These are phyloP conservation scores for Nelumbo lutea DNA, from an alignment of 164 flowering plant species.

Conservation along the genomic window DNA sequence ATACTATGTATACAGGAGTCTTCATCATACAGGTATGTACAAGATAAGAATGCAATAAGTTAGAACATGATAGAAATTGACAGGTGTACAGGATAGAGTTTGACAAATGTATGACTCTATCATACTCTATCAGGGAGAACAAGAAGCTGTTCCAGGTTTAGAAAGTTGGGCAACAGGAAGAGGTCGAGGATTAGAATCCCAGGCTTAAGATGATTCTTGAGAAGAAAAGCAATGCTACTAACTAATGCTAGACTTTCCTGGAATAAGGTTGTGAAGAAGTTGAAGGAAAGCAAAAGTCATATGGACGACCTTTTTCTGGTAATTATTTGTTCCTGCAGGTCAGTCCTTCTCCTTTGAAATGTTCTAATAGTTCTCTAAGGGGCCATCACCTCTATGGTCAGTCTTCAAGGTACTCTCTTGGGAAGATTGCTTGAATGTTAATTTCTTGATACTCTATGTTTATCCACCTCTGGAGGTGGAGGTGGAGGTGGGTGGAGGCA, in stretches of 20 bases:
- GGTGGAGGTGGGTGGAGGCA: too few species aligned
- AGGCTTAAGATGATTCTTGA: constrained; percentile 23
- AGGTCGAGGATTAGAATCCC: constrained; percentile 19
- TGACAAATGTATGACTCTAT: too few species aligned
- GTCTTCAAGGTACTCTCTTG: neutral
- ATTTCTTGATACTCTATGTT: too few species aligned
- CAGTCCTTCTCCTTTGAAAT: constrained; percentile 14
- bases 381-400: constrained; percentile 1
- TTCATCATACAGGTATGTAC: too few species aligned
- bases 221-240: constrained; percentile 19
- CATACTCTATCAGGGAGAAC: constrained; percentile 1
- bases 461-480: too few species aligned
- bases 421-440: neutral
- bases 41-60: too few species aligned
- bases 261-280: constrained; percentile 20
- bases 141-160: constrained; percentile 14
- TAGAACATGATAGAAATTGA: neutral
- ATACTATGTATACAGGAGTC: too few species aligned
- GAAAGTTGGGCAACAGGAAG: constrained; percentile 12
- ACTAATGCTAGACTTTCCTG: constrained; percentile 19
- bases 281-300: constrained; percentile 26
- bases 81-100: too few species aligned
- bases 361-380: neutral
- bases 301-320: constrained; percentile 32
- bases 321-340: constrained; percentile 31